Conservation (phyloP, 2,329 filamentous ascomycete species). For the Nectriaceae sp. region DNA sequence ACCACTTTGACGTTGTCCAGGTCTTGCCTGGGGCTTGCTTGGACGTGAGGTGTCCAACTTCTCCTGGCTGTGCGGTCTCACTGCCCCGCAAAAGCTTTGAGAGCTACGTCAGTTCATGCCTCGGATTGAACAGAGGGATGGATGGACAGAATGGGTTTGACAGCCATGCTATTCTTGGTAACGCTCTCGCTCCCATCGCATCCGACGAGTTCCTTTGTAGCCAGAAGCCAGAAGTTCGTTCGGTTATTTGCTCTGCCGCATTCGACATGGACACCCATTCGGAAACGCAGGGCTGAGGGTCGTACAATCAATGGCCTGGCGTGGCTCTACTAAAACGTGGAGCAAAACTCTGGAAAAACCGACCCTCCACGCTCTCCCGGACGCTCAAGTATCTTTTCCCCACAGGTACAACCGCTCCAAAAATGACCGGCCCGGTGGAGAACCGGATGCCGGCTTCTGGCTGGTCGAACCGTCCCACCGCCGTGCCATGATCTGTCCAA, state of each 20-base stretch:
- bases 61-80: neutral
- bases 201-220: too few species aligned
- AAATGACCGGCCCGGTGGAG: constrained; percentile 30
- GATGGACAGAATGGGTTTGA: neutral
- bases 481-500: constrained; percentile 13
- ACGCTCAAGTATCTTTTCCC: constrained; percentile 30
- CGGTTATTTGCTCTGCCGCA: too few species aligned
- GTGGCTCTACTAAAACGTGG: constrained; percentile 31
- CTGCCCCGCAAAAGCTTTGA: neutral
- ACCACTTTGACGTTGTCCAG: neutral
- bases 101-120: neutral
- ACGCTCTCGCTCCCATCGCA: constrained; percentile 18
- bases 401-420: constrained; percentile 33
- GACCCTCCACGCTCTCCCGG: constrained; percentile 5
- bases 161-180: constrained; percentile 18
- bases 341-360: constrained; percentile 9
- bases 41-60: neutral
- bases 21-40: neutral
- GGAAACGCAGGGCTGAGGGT: constrained; percentile 2
- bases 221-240: too few species aligned
- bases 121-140: neutral
- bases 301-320: constrained; percentile 7
- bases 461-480: constrained; percentile 2
- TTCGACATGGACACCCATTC: constrained; percentile 1
- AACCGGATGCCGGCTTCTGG: constrained; percentile 5